These are phyloP conservation scores for Ephemerocybe angulata DNA, from an alignment of 768 basidiomycete species.

Conservation along the genomic window DNA sequence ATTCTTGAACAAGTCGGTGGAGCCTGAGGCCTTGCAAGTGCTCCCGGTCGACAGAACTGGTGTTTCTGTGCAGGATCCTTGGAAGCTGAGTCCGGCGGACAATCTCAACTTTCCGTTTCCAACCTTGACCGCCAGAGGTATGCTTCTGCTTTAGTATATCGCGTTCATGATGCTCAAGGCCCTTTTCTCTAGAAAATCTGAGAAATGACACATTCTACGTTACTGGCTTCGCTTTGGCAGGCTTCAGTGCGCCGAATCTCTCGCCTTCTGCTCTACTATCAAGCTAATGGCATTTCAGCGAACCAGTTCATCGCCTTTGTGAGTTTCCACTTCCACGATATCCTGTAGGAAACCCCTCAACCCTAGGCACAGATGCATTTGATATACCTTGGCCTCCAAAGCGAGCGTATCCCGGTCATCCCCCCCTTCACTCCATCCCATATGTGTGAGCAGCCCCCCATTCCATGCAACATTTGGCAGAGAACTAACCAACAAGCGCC, in stretches of 20 bases:
- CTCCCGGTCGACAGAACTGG: too few relatives aligned
- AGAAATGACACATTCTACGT: neutral
- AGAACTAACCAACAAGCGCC: neutral
- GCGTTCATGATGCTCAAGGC: too few relatives aligned
- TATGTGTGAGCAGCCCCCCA: neutral
- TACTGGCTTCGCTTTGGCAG: neutral
- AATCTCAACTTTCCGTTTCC: too few relatives aligned
- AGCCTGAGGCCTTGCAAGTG: too few relatives aligned
- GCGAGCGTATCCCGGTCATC: slow-evolving; percentile 8
- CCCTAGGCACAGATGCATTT: slow-evolving; percentile 4
- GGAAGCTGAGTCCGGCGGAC: too few relatives aligned
- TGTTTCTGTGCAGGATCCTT: too few relatives aligned
- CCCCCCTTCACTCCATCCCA: neutral
- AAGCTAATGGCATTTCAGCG: neutral
- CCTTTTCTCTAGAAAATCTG: neutral
- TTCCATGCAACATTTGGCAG: too few relatives aligned
- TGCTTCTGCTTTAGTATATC: too few relatives aligned
- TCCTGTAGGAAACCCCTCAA: neutral
- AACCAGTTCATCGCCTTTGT: neutral
- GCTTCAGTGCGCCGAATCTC: neutral
- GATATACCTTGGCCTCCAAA: slow-evolving; percentile 4
- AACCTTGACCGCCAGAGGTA: too few relatives aligned
- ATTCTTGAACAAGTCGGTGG: too few relatives aligned
- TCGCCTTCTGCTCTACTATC: neutral
- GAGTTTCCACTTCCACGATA: too few relatives aligned